phyloP scores from a whole-genome alignment of 108 stramenopile genomes.

The Chaetoceros tenuissimus region DNA sequence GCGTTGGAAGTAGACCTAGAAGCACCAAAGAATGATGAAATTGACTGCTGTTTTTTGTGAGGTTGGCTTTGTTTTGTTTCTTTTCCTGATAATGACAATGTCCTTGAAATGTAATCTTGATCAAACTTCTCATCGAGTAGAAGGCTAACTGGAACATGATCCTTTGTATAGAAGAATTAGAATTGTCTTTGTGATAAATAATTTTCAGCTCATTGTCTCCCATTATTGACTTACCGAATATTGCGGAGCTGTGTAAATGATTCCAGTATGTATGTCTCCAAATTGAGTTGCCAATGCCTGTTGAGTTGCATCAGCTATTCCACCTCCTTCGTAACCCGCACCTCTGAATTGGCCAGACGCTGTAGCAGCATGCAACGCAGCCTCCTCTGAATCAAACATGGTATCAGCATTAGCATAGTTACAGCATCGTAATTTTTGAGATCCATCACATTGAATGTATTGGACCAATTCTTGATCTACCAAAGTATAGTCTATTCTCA shows the following conservation, averaged over 20 bases:
- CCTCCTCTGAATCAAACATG: slow-evolving; percentile 37
- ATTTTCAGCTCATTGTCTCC: no score
- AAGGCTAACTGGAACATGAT: slow-evolving; percentile 82
- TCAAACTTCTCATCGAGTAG: slow-evolving; percentile 35
- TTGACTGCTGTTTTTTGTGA: slow-evolving; percentile 73
- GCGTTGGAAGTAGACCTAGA: not conserved
- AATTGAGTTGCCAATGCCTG: slow-evolving; percentile 70
- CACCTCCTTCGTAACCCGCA: slow-evolving; percentile 78
- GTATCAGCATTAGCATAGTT: not conserved
- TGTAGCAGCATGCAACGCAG: slow-evolving; percentile 71
- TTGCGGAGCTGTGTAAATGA: slow-evolving; percentile 85
- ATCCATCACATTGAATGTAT: slow-evolving; percentile 23
- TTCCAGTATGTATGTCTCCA: slow-evolving; percentile 62
- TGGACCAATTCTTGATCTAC: slow-evolving; percentile 51
- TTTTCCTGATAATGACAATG: slow-evolving; percentile 35
- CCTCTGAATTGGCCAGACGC: slow-evolving; percentile 60
- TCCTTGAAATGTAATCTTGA: slow-evolving; percentile 13
- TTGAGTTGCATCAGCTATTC: slow-evolving; percentile 59
- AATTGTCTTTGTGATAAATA: no score
- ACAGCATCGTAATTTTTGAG: slow-evolving; percentile 48
- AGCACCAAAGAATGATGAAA: slow-evolving; percentile 56
- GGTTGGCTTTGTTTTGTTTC: slow-evolving; percentile 58
- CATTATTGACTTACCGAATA: no score
- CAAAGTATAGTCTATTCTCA: slow-evolving; percentile 83
- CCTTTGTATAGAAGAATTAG: no score